Percentiles rank a stretch among this genome's conserved stretches.
Evolutionary conservation across 2,329 filamentous ascomycete genomes (phyloP).

Genomic region (Trichoderma koningiopsis): DNA sequence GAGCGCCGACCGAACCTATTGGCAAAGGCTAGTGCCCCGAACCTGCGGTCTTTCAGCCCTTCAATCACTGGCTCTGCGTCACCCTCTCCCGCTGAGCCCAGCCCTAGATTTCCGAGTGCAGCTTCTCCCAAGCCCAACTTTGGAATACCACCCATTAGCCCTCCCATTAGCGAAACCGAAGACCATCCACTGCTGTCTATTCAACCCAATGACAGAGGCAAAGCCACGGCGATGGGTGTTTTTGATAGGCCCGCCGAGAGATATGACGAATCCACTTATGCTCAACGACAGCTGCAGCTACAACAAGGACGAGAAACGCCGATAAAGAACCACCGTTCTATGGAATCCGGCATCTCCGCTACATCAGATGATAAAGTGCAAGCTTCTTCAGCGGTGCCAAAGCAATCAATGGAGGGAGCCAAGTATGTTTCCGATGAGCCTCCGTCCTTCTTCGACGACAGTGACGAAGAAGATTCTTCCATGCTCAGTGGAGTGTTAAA

Average conservation of each 20-base stretch:
- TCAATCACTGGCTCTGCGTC: slow-evolving; percentile 39
- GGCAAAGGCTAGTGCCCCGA: slow-evolving; percentile 67
- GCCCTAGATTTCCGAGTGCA: slow-evolving; percentile 42
- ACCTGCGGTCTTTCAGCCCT: slow-evolving; percentile 62
- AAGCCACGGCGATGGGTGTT: slow-evolving; percentile 69
- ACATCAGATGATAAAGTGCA: slow-evolving; percentile 45
- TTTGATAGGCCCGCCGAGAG: slow-evolving; percentile 71
- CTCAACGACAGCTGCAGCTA: slow-evolving; percentile 78
- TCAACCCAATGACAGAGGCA: slow-evolving; percentile 75
- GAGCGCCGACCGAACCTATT: slow-evolving; percentile 48
- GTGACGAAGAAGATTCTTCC: slow-evolving; percentile 41
- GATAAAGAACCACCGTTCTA: slow-evolving; percentile 45
- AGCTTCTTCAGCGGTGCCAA: slow-evolving; percentile 50
- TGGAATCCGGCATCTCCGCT: slow-evolving; percentile 49
- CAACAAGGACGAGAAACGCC: slow-evolving; percentile 73
- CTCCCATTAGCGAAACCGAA: slow-evolving; percentile 69
- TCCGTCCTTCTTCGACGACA: slow-evolving; percentile 49
- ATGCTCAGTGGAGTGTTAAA: slow-evolving; percentile 21
- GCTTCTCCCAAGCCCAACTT: slow-evolving; percentile 38
- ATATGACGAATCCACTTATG: slow-evolving; percentile 84
- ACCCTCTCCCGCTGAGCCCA: slow-evolving; percentile 36
- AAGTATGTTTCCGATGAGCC: slow-evolving; percentile 41
- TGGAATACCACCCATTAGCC: slow-evolving; percentile 46
- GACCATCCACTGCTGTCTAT: slow-evolving; percentile 67
- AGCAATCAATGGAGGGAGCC: slow-evolving; percentile 40